These are phyloP conservation scores for Clitocybe nebularis DNA, from an alignment of 1,284 basidiomycete genomes.

Conservation along the genomic window DNA sequence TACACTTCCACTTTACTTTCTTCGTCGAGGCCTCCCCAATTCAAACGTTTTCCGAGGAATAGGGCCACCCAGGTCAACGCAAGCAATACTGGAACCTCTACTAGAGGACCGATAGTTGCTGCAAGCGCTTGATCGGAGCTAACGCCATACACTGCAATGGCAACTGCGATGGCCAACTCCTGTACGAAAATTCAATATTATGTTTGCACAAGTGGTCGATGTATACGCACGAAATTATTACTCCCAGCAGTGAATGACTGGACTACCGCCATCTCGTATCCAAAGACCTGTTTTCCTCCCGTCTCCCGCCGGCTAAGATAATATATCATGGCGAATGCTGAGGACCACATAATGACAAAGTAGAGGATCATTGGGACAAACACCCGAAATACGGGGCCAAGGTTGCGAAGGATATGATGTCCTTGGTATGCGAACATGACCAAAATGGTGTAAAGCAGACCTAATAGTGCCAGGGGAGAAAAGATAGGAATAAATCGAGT, in stretches of 20 bases:
- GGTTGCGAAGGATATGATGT: slow-evolving; percentile 56
- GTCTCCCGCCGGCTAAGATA: slow-evolving; percentile 33
- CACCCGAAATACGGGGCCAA: slow-evolving; percentile 73
- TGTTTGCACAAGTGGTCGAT: neutral
- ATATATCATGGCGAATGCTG: slow-evolving; percentile 57
- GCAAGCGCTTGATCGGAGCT: slow-evolving; percentile 73
- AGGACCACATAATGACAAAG: slow-evolving; percentile 76
- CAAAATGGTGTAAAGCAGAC: slow-evolving; percentile 74
- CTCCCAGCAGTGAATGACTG: slow-evolving; percentile 59
- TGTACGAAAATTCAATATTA: slow-evolving; percentile 12
- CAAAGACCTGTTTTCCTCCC: slow-evolving; percentile 30
- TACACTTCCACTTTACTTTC: neutral
- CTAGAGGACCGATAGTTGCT: slow-evolving; percentile 74
- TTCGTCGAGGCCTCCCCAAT: slow-evolving; percentile 34
- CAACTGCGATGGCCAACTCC: slow-evolving; percentile 84
- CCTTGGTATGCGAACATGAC: slow-evolving; percentile 75
- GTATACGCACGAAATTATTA: slow-evolving; percentile 46
- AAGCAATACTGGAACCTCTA: slow-evolving; percentile 78
- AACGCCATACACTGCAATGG: slow-evolving; percentile 75
- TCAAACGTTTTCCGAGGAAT: slow-evolving; percentile 42
- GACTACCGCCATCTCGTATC: slow-evolving; percentile 70
- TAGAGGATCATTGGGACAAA: slow-evolving; percentile 80
- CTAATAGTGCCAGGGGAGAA: slow-evolving; percentile 68
- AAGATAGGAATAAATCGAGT: slow-evolving; percentile 66
- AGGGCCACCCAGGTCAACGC: slow-evolving; percentile 70